phyloP scores from a whole-genome alignment of 345 rosid genomes.

The Eucalyptus globulus region DNA sequence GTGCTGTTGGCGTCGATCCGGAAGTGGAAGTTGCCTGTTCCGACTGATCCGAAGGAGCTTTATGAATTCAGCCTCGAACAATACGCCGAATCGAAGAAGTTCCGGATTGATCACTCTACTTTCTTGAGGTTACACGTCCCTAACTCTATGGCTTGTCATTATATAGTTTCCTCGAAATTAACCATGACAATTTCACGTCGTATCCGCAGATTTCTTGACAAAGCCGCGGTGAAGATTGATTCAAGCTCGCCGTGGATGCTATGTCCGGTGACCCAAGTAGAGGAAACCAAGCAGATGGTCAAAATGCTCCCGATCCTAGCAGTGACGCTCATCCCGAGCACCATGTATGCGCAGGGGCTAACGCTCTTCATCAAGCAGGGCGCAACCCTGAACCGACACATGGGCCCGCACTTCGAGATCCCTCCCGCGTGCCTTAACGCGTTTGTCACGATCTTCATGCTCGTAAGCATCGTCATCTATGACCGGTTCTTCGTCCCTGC shows the following conservation, averaged over 20 bases:
- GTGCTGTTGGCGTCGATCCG: constrained; percentile 37
- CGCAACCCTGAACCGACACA: constrained; percentile 22
- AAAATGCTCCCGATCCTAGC: constrained; percentile 38
- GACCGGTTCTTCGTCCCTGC: constrained; percentile 39
- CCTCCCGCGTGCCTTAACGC: constrained; percentile 62
- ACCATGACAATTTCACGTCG: constrained; percentile 14
- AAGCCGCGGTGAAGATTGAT: constrained; percentile 30
- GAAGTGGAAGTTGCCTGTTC: constrained; percentile 27
- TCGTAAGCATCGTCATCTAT: constrained; percentile 35
- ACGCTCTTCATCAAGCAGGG: constrained; percentile 72
- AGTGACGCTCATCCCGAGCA: constrained; percentile 39
- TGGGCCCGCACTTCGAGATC: constrained; percentile 41
- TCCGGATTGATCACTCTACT: constrained; percentile 7
- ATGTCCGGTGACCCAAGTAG: constrained; percentile 52
- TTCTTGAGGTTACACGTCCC: neutral
- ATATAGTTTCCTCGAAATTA: constrained; percentile 13
- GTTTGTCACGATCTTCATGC: constrained; percentile 59
- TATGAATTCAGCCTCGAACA: constrained; percentile 31
- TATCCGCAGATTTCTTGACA: constrained; percentile 44
- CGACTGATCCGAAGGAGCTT: constrained; percentile 31
- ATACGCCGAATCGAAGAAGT: constrained; percentile 6
- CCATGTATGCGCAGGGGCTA: constrained; percentile 19
- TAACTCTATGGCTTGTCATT: neutral
- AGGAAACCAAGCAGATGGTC: constrained; percentile 59
- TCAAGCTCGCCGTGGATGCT: constrained; percentile 32